Evolutionary conservation across 2,329 filamentous ascomycete species (phyloP).

Genomic region (Aspergillus tubingensis): DNA sequence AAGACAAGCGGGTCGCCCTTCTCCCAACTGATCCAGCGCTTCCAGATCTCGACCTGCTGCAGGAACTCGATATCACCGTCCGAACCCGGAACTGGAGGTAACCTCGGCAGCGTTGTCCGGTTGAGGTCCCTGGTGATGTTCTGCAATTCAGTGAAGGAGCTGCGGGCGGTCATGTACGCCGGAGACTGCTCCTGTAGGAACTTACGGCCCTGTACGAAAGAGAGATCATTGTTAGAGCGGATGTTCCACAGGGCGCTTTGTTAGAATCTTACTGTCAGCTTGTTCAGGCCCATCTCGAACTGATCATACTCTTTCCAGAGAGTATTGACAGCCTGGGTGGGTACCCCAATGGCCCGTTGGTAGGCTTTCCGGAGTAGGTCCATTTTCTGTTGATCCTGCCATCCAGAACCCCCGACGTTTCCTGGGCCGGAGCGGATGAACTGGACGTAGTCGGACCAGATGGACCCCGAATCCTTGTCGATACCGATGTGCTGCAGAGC

Average conservation of each 20-base stretch:
- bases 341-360: conserved; percentile 83
- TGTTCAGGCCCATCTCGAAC: conserved; percentile 93
- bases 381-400: conserved; percentile 99
- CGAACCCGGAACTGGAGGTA: conserved; percentile 83
- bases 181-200: conserved; percentile 91
- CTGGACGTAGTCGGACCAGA: conserved; percentile 94
- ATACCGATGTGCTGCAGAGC: conserved; percentile 86
- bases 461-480: conserved; percentile 82
- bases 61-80: conserved; percentile 83
- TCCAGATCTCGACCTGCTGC: conserved; percentile 86
- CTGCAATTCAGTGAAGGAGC: conserved; percentile 84
- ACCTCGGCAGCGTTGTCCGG: conserved; percentile 73
- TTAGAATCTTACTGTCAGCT: conserved; percentile 67
- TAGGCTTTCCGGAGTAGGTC: conserved; percentile 89
- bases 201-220: conserved; percentile 72
- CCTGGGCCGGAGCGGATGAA: conserved; percentile 90
- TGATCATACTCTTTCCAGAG: conserved; percentile 98
- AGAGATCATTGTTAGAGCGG: conserved; percentile 12
- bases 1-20: conserved; percentile 88
- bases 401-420: conserved; percentile 77
- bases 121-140: conserved; percentile 78
- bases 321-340: conserved; percentile 76
- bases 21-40: conserved; percentile 93
- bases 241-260: neutral
- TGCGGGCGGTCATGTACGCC: conserved; percentile 93